These are phyloP conservation scores for Ganoderma leucocontextum DNA, from an alignment of 1,284 basidiomycete species.

Conservation along the genomic window DNA sequence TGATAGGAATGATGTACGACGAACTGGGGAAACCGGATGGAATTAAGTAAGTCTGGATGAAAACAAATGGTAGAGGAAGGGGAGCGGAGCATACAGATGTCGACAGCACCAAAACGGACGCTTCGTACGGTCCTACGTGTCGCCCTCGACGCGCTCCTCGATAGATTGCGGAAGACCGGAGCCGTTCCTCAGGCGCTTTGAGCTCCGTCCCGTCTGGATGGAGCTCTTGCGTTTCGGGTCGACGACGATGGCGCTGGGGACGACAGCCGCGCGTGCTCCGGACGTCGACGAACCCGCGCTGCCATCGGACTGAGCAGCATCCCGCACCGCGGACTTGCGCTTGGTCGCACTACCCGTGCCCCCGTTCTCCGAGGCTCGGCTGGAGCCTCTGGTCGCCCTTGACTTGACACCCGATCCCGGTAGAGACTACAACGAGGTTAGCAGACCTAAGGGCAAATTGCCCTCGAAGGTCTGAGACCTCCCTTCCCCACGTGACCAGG, in stretches of 20 bases:
- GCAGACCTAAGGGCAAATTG: no score
- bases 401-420: no score
- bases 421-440: no score
- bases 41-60: neutral
- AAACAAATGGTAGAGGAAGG: neutral
- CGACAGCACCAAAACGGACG: neutral
- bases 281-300: neutral
- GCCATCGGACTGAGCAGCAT: neutral
- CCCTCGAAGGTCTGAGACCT: no score
- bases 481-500: no score
- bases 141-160: neutral
- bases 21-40: no score
- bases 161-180: neutral
- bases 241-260: neutral
- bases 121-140: neutral
- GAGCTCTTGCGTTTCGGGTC: neutral
- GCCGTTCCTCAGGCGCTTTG: neutral
- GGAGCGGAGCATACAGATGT: neutral
- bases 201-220: neutral
- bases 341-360: neutral
- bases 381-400: neutral
- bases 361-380: neutral
- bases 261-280: neutral
- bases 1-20: neutral
- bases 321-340: neutral